A percentile compares a stretch with the other conserved stretches of the same genome.
These are phyloP conservation scores for Ophiocordyceps camponoti-saundersi DNA, from an alignment of 2,329 filamentous ascomycete species.

Conservation along the genomic window DNA sequence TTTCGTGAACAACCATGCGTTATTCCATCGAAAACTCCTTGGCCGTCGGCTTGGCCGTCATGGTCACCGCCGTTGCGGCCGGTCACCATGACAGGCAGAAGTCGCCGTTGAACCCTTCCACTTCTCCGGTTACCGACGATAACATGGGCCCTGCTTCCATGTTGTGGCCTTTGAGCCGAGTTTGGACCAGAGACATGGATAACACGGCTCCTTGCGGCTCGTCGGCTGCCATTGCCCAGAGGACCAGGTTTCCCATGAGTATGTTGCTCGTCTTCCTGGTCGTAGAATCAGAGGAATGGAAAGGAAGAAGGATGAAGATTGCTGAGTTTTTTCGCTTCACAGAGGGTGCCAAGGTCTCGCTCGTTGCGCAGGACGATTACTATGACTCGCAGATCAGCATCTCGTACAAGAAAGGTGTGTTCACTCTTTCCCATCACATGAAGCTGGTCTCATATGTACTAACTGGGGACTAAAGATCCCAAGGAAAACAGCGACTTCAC, in stretches of 20 bases:
- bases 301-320: background rate
- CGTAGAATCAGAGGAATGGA: background rate
- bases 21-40: background rate
- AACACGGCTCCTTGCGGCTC: slow-evolving; percentile 37
- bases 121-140: background rate
- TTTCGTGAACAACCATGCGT: background rate
- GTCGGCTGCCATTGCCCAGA: slow-evolving; percentile 13
- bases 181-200: slow-evolving; percentile 32
- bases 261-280: background rate
- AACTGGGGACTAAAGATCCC: slow-evolving; percentile 23
- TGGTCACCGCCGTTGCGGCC: background rate
- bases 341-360: slow-evolving; percentile 31
- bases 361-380: slow-evolving; percentile 35
- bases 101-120: slow-evolving; percentile 1
- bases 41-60: slow-evolving; percentile 1
- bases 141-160: slow-evolving; percentile 30
- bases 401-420: slow-evolving; percentile 28
- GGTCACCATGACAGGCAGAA: slow-evolving; percentile 1
- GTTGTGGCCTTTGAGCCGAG: slow-evolving; percentile 31
- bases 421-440: background rate
- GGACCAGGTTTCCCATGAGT: slow-evolving; percentile 35
- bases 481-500: slow-evolving; percentile 20
- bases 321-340: background rate
- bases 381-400: slow-evolving; percentile 31
- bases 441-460: too few species aligned